Evolutionary conservation across 768 basidiomycete genomes (phyloP).

Genomic region (Pulveroboletus sp.): DNA sequence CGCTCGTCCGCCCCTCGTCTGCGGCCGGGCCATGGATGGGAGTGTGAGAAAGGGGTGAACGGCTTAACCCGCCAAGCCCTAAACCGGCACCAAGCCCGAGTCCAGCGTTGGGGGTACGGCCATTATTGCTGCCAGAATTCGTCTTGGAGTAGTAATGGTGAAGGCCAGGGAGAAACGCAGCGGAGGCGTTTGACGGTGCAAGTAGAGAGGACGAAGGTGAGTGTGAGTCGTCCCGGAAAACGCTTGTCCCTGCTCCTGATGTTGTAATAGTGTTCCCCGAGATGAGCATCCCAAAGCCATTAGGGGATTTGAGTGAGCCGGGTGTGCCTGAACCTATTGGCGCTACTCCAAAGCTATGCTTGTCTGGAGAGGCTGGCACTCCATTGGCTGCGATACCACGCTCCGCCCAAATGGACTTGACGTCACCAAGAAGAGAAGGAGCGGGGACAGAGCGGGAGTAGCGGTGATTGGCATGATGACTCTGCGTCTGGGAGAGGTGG

Average conservation of each 20-base stretch:
- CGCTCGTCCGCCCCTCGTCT: slow-evolving; percentile 22
- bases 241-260: slow-evolving; percentile 15
- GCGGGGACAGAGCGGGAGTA: slow-evolving; percentile 83
- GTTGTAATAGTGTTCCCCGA: slow-evolving; percentile 9
- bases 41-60: slow-evolving; percentile 27
- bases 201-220: slow-evolving; percentile 35
- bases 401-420: slow-evolving; percentile 80
- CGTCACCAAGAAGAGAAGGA: slow-evolving; percentile 66
- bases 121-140: slow-evolving; percentile 31
- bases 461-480: slow-evolving; percentile 45
- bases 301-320: slow-evolving; percentile 47
- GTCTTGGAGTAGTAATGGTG: slow-evolving; percentile 61
- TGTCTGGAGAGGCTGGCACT: slow-evolving; percentile 36
- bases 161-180: slow-evolving; percentile 73
- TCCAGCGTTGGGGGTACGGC: slow-evolving; percentile 24
- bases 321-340: slow-evolving; percentile 41
- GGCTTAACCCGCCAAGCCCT: slow-evolving; percentile 24
- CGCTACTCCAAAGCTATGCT: slow-evolving; percentile 19
- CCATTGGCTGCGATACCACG: slow-evolving; percentile 32
- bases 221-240: slow-evolving; percentile 33
- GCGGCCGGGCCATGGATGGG: slow-evolving; percentile 24
- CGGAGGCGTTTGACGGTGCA: slow-evolving; percentile 73
- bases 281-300: slow-evolving; percentile 31
- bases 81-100: slow-evolving; percentile 21
- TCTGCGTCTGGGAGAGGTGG: slow-evolving; percentile 16